These are phyloP conservation scores for Cucumis cinereus DNA, from an alignment of 306 rosid genomes.

Conservation along the genomic window DNA sequence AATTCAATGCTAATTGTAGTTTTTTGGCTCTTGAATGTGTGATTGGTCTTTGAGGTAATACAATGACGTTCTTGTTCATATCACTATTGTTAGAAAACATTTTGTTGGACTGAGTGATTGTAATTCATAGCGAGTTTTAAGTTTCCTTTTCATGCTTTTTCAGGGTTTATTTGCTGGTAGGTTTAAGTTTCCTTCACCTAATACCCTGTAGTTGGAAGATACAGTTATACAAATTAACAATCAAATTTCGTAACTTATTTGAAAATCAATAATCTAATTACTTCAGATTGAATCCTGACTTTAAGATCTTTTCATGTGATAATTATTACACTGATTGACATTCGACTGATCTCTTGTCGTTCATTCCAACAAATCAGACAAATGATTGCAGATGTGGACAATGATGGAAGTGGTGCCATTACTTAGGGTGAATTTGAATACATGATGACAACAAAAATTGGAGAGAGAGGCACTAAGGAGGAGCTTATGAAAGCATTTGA, in stretches of 20 bases:
- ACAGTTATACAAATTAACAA: background rate
- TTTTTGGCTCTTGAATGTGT: too few relatives aligned
- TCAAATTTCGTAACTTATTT: background rate
- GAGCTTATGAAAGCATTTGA: constrained; percentile 92
- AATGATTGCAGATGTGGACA: constrained; percentile 98
- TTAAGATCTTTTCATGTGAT: background rate
- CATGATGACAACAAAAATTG: constrained; percentile 96
- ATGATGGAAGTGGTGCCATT: constrained; percentile 96
- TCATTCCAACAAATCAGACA: constrained; percentile 69
- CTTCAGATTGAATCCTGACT: background rate
- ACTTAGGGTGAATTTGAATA: constrained; percentile 81
- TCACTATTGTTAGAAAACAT: too few relatives aligned
- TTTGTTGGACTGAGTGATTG: background rate
- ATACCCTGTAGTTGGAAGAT: background rate
- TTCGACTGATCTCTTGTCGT: constrained; percentile 6
- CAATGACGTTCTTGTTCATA: too few relatives aligned
- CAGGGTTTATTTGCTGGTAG: background rate
- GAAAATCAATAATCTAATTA: background rate
- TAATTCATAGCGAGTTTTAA: too few relatives aligned
- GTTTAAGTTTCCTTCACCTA: background rate
- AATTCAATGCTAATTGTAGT: too few relatives aligned
- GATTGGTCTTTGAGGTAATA: too few relatives aligned
- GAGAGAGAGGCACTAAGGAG: constrained; percentile 91
- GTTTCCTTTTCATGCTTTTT: background rate
- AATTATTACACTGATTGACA: constrained; percentile 11